These are phyloP conservation scores for Ogataea methanolica DNA, from an alignment of 805 yeast species.

Conservation along the genomic window DNA sequence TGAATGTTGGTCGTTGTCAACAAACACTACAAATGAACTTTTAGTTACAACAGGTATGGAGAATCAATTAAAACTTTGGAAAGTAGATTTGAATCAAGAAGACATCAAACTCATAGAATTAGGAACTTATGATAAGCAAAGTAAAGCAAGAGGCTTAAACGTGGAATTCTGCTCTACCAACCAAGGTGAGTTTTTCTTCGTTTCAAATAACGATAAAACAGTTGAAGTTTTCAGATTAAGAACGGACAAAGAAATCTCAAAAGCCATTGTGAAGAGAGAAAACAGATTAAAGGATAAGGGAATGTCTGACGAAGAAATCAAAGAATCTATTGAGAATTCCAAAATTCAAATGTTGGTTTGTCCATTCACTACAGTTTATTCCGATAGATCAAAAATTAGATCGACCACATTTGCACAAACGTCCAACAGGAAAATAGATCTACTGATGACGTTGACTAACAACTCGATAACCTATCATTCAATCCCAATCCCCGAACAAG, in stretches of 20 bases:
- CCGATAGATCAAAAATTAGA: slow-evolving; percentile 54
- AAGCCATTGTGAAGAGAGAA: slow-evolving; percentile 71
- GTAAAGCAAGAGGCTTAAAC: slow-evolving; percentile 64
- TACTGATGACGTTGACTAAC: slow-evolving; percentile 62
- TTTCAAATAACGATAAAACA: slow-evolving; percentile 78
- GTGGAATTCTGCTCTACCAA: slow-evolving; percentile 45
- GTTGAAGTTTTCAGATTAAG: slow-evolving; percentile 78
- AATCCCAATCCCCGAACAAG: slow-evolving; percentile 51
- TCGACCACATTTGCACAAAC: slow-evolving; percentile 60
- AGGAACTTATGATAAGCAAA: slow-evolving; percentile 71
- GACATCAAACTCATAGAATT: slow-evolving; percentile 49
- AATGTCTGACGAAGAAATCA: slow-evolving; percentile 53
- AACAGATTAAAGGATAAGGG: slow-evolving; percentile 77
- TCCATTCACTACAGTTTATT: slow-evolving; percentile 64
- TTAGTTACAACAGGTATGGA: slow-evolving; percentile 74
- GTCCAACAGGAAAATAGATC: slow-evolving; percentile 45
- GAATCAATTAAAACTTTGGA: slow-evolving; percentile 82
- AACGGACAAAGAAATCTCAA: slow-evolving; percentile 68
- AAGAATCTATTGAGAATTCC: slow-evolving; percentile 41
- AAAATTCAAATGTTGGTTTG: slow-evolving; percentile 56
- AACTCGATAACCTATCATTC: slow-evolving; percentile 72
- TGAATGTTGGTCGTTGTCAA: slow-evolving; percentile 85
- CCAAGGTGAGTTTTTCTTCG: slow-evolving; percentile 48
- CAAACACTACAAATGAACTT: slow-evolving; percentile 32
- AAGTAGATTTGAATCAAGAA: slow-evolving; percentile 47